phyloP scores from a whole-genome alignment of 805 yeast species.

The Helenozyma rhizophorensis region DNA sequence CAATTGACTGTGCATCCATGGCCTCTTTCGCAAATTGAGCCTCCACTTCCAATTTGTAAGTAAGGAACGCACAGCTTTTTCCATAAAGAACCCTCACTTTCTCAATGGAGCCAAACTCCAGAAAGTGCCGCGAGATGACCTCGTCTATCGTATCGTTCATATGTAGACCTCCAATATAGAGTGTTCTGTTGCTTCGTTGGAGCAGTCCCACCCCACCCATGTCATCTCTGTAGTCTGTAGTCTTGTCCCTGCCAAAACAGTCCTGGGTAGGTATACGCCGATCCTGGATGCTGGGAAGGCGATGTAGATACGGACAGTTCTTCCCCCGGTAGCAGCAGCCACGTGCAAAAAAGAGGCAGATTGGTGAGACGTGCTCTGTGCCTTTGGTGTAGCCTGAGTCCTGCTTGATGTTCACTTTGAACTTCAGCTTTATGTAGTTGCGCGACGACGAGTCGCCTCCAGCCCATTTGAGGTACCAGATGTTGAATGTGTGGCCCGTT shows the following conservation, averaged over 20 bases:
- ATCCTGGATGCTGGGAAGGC: constrained; percentile 65
- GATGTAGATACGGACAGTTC: constrained; percentile 71
- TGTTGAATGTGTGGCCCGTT: constrained; percentile 73
- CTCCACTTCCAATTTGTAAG: constrained; percentile 58
- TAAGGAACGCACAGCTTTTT: constrained; percentile 75
- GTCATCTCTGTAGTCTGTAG: constrained; percentile 78
- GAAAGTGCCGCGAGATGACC: constrained; percentile 43
- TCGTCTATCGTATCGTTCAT: constrained; percentile 37
- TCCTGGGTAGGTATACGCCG: constrained; percentile 61
- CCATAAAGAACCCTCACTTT: constrained; percentile 55
- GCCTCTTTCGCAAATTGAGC: constrained; percentile 97
- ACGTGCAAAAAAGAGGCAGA: constrained; percentile 83
- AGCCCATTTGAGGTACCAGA: constrained; percentile 90
- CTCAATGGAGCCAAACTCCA: constrained; percentile 73
- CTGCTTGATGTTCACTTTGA: constrained; percentile 50
- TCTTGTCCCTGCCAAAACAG: constrained; percentile 90
- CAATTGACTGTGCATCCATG: constrained; percentile 77
- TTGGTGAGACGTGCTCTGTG: constrained; percentile 42
- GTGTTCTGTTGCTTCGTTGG: constrained; percentile 60
- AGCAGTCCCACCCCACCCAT: constrained; percentile 93
- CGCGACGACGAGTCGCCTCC: constrained; percentile 53
- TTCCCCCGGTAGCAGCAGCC: constrained; percentile 83
- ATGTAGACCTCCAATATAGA: constrained; percentile 65
- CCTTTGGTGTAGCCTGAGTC: constrained; percentile 81
- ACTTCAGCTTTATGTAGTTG: constrained; percentile 48